phyloP scores from a whole-genome alignment of 495 filamentous ascomycete genomes.

The Lophiotrema nucula region DNA sequence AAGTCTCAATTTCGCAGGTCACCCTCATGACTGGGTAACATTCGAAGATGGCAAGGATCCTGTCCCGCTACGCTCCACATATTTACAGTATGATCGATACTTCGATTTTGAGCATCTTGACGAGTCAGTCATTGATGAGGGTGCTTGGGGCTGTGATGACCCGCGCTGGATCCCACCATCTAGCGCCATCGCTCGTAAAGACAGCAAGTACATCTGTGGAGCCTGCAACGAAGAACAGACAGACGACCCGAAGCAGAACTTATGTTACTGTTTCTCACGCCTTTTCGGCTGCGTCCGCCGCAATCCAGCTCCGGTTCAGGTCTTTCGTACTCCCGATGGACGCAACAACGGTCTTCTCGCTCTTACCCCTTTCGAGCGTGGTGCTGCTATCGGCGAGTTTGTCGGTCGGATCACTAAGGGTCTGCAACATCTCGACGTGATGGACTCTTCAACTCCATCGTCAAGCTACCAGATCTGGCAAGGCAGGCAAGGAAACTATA shows the following conservation, averaged over 20 bases:
- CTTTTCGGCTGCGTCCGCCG: conserved; percentile 20
- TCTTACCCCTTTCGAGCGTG: conserved; percentile 33
- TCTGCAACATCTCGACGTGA: conserved; percentile 41
- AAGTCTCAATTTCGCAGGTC: conserved; percentile 30
- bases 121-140: conserved; percentile 34
- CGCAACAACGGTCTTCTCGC: conserved; percentile 38
- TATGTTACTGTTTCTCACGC: conserved; percentile 28
- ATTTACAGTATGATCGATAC: conserved; percentile 32
- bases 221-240: conserved; percentile 35
- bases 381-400: conserved; percentile 38
- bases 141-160: conserved; percentile 36
- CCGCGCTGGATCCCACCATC: conserved; percentile 23
- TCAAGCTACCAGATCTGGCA: conserved; percentile 41
- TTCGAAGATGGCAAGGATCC: conserved; percentile 21
- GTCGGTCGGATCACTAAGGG: conserved; percentile 37
- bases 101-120: conserved; percentile 37
- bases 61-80: conserved; percentile 35
- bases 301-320: not conserved
- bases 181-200: not conserved
- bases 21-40: conserved; percentile 40
- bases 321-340: not conserved
- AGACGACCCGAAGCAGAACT: conserved; percentile 31
- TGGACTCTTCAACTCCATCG: conserved; percentile 35
- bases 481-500: conserved; percentile 46
- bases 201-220: conserved; percentile 24